phyloP scores from a whole-genome alignment of 164 flowering plant genomes.

The Cinnamomum micranthum region DNA sequence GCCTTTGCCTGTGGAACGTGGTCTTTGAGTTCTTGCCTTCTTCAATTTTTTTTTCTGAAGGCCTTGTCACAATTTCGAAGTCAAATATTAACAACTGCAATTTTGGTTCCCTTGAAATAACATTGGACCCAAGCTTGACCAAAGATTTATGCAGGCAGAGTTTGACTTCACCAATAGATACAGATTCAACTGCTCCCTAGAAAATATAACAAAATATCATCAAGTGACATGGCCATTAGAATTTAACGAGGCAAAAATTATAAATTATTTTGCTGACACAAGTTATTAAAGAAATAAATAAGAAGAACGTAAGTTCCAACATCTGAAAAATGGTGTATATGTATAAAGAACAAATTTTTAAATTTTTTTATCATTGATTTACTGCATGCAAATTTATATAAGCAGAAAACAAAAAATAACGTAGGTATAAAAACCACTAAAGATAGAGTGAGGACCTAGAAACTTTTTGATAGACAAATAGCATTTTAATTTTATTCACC shows the following conservation, averaged over 20 bases:
- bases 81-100: constrained; percentile 77
- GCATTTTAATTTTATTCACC: neutral
- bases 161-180: constrained; percentile 87
- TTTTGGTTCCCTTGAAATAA: constrained; percentile 85
- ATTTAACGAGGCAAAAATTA: neutral
- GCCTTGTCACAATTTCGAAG: constrained; percentile 71
- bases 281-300: neutral
- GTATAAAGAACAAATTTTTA: neutral
- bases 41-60: constrained; percentile 43
- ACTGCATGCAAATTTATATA: neutral
- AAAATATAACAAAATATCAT: constrained; percentile 9
- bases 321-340: neutral
- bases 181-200: constrained; percentile 82
- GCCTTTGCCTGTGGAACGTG: constrained; percentile 51
- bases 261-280: too few species aligned
- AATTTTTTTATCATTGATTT: too few species aligned
- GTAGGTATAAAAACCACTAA: too few species aligned
- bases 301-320: neutral
- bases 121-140: constrained; percentile 79
- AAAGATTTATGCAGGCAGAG: constrained; percentile 84
- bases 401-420: neutral
- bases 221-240: neutral
- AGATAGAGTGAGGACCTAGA: too few species aligned
- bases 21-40: constrained; percentile 40
- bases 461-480: neutral